Conservation (phyloP, 1,284 basidiomycete genomes). For the Cutaneotrichosporon curvatum region DNA sequence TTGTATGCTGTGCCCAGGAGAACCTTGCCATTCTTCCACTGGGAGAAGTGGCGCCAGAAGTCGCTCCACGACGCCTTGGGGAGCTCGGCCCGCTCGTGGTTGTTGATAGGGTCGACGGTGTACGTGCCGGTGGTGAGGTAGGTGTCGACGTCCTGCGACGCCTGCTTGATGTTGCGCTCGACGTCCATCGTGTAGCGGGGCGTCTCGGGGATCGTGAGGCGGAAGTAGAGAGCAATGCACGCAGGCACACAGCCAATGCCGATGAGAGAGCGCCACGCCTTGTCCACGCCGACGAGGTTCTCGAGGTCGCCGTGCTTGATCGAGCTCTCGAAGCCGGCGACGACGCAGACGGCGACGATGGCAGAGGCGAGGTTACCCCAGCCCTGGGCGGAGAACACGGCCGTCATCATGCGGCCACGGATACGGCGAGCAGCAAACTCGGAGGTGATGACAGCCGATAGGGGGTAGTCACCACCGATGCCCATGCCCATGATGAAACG, state of each 20-base stretch:
- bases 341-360: constrained; percentile 61
- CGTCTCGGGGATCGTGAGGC: constrained; percentile 50
- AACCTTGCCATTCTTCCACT: constrained; percentile 50
- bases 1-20: constrained; percentile 48
- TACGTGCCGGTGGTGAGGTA: constrained; percentile 55
- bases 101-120: constrained; percentile 54
- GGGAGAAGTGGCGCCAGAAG: constrained; percentile 51
- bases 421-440: constrained; percentile 70
- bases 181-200: constrained; percentile 84
- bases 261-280: constrained; percentile 50
- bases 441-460: constrained; percentile 51
- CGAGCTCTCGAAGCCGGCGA: constrained; percentile 59
- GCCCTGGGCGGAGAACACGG: constrained; percentile 51
- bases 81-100: constrained; percentile 55
- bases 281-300: constrained; percentile 44
- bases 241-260: constrained; percentile 49
- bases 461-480: constrained; percentile 58
- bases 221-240: constrained; percentile 50
- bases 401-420: constrained; percentile 51
- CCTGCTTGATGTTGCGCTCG: constrained; percentile 71
- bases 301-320: constrained; percentile 52
- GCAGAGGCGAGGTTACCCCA: constrained; percentile 57
- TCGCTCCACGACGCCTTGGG: constrained; percentile 61
- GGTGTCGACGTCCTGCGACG: constrained; percentile 57
- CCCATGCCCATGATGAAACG: constrained; percentile 57